Base-by-base conservation (phyloP, 495 filamentous ascomycete genomes). In the Hypoxylon subgilvum region DNA sequence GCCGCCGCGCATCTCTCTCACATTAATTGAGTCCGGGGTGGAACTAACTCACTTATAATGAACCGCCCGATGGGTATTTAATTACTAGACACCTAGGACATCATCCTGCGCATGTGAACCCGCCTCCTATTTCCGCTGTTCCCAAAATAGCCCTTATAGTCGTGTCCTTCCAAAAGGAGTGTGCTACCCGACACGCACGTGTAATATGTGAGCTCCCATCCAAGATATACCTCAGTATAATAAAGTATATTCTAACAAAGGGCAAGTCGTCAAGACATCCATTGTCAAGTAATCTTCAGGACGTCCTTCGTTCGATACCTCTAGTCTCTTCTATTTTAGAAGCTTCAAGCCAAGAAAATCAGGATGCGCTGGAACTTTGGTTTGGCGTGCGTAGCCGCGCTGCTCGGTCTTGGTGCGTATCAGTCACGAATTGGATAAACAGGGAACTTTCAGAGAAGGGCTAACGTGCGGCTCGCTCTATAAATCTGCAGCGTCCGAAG, bases 301-400 rank as follows among this genome's bases (percentile, higher is more conserved):
- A 28, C 34, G 14, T 39, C 16, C 19, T 39, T 17, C 19, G 34
- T 2, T 40, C 22, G 12, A 40, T 22, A 14, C 8, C 12, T 8
- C 13, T 32, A 38, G 17, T 28, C 30, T 5, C 14, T 23, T 7
- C 25, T 13, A 34, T 13, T 22, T 12, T 18, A 16, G 14, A 13
- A 53, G 46, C 27, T 35, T 41, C 47, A 22, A 46, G 32, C 28
- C 8, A 14, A 55, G 25, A 10, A 43, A 53, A 9, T 40, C 31
- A 69, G 8, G 9, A 69, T 69, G 66, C 66, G 66, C 45, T 63
- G 51, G 54, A 65, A 56, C 46, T 50, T 57, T 19, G 45, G 63
- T 34, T 45, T 69, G 19, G 22, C 55, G 9, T 66, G 57, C 56
- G 47, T 50, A 27, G 62, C 59, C 31, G 43, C 63, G 40, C 45